Percentiles rank a stretch among this genome's conserved stretches.
Conservation (phyloP, 2,329 filamentous ascomycete genomes). For the Phoma sp. region DNA sequence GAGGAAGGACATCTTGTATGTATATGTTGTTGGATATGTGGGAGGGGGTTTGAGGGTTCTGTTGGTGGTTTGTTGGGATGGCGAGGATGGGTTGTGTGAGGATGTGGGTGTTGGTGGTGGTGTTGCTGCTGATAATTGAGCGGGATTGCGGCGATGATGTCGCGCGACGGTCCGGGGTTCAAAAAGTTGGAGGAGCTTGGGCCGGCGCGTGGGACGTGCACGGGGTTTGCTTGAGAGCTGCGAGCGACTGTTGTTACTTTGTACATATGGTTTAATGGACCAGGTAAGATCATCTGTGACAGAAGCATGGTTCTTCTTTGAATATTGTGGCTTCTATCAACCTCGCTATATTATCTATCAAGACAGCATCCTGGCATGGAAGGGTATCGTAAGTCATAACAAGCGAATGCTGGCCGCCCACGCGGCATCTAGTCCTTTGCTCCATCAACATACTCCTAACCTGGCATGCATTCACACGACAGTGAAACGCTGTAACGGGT, state of each 20-base stretch:
- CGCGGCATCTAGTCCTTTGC: conserved; percentile 1
- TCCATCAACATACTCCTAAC: background rate
- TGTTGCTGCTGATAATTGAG: background rate
- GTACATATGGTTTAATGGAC: no score
- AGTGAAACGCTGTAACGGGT: conserved; percentile 37
- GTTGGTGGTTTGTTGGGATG: background rate
- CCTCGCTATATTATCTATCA: no score
- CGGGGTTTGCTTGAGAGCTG: background rate
- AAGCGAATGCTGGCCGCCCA: conserved; percentile 9
- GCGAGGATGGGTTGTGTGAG: background rate
- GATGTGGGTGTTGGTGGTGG: conserved; percentile 3
- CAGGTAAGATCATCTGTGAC: no score
- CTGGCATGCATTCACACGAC: conserved; percentile 25
- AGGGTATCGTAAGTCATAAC: conserved; percentile 15
- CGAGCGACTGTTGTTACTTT: background rate
- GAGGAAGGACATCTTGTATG: conserved; percentile 45
- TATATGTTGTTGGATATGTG: background rate
- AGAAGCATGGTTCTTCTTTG: no score
- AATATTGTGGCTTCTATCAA: no score
- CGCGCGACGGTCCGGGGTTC: conserved; percentile 7
- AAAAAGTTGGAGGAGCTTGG: conserved; percentile 16
- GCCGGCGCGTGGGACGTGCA: background rate
- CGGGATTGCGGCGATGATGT: conserved; percentile 15
- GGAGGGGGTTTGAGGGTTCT: background rate
- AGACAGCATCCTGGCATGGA: background rate